A percentile compares a stretch with the other conserved stretches of the same genome.
phyloP scores from a whole-genome alignment of 495 filamentous ascomycete genomes.

The Rhypophila decipiens region DNA sequence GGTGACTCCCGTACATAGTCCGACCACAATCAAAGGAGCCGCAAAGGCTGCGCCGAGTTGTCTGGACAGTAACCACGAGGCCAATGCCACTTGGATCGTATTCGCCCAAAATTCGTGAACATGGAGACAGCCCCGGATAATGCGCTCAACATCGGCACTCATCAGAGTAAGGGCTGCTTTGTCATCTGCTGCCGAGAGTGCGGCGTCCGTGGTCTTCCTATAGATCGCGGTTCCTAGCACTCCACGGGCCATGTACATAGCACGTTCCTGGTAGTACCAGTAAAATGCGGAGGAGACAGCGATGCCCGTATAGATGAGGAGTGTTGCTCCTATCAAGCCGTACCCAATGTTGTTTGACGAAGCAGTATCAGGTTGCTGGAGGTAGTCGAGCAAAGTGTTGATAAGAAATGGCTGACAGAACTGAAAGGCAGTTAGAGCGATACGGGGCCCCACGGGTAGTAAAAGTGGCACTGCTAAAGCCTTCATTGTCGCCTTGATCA shows the following conservation, averaged over 20 bases:
- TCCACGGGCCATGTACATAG: conserved; percentile 54
- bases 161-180: conserved; percentile 56
- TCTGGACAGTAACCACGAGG: conserved; percentile 48
- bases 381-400: conserved; percentile 41
- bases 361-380: conserved; percentile 32
- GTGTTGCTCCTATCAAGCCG: conserved; percentile 29
- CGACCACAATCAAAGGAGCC: conserved; percentile 44
- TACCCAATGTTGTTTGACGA: conserved; percentile 35
- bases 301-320: conserved; percentile 23
- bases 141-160: conserved; percentile 42
- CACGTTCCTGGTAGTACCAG: conserved; percentile 52
- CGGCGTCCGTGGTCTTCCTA: conserved; percentile 35
- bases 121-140: conserved; percentile 14
- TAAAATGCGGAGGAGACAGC: conserved; percentile 41
- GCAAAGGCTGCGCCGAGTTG: conserved; percentile 55
- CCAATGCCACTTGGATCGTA: conserved; percentile 46
- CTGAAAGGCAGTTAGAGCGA: conserved; percentile 39
- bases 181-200: conserved; percentile 39
- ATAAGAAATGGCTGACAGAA: conserved; percentile 63
- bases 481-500: conserved; percentile 15
- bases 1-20: conserved; percentile 12
- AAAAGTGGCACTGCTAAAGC: conserved; percentile 22
- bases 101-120: conserved; percentile 44
- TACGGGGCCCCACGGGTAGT: conserved; percentile 24
- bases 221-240: conserved; percentile 54